phyloP scores from a whole-genome alignment of 1,284 basidiomycete genomes.

The Malassezia japonica region DNA sequence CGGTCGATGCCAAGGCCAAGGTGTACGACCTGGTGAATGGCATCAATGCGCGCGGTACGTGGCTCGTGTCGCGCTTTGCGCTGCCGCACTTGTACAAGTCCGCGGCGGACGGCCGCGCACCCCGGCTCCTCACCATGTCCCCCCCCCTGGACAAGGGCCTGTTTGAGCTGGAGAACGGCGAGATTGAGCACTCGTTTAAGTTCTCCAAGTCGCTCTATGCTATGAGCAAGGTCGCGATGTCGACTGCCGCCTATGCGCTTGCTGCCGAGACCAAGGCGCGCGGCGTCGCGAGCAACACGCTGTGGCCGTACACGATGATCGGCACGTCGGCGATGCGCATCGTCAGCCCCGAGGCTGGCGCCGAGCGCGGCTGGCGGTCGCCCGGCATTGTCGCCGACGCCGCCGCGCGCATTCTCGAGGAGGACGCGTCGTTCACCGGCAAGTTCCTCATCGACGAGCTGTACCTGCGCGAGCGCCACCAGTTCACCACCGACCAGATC shows the following conservation, averaged over 20 bases:
- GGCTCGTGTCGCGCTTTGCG: conserved; percentile 35
- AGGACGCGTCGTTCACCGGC: conserved; percentile 20
- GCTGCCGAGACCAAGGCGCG: conserved; percentile 34
- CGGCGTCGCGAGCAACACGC: conserved; percentile 33
- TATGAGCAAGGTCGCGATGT: conserved; percentile 46
- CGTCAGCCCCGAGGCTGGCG: conserved; percentile 25
- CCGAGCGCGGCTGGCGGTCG: conserved; percentile 26
- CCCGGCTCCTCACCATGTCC: conserved; percentile 43
- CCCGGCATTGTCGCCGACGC: conserved; percentile 43
- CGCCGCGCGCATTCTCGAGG: conserved; percentile 32
- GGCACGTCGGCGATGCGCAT: conserved; percentile 39
- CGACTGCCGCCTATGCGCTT: conserved; percentile 32
- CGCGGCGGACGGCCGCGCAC: conserved; percentile 22
- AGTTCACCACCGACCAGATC: conserved; percentile 20
- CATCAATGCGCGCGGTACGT: conserved; percentile 43
- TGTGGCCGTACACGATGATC: conserved; percentile 37
- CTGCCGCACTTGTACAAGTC: conserved; percentile 38
- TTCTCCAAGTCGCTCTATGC: conserved; percentile 29
- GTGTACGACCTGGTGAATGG: conserved; percentile 16
- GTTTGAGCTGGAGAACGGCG: conserved; percentile 7
- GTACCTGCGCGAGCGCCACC: conserved; percentile 30
- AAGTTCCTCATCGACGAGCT: conserved; percentile 44
- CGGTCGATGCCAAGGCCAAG: conserved; percentile 28
- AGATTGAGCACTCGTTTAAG: conserved; percentile 23
- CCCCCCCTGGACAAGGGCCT: conserved; percentile 28